Conservation (phyloP, 129 eudicot genomes). For the Gnaphalium uliginosum region DNA sequence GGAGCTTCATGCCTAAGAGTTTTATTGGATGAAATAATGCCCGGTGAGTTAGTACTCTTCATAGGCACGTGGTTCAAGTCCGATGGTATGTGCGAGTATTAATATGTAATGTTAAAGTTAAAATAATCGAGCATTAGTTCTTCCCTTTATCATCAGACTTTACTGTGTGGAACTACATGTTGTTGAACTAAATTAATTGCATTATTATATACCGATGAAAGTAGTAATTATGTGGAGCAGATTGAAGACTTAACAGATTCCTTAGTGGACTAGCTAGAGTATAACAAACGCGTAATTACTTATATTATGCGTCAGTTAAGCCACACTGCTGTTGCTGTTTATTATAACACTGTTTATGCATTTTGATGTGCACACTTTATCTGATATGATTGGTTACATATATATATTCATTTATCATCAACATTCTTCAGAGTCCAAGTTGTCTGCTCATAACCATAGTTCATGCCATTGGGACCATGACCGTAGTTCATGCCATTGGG, state of each 20-base stretch:
- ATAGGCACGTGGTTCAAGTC: no score
- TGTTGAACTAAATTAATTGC: not conserved
- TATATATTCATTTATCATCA: constrained; percentile 34
- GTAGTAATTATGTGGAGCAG: no score
- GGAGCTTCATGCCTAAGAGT: no score
- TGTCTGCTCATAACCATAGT: constrained; percentile 24
- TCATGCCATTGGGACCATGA: constrained; percentile 16
- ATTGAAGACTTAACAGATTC: no score
- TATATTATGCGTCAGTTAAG: not conserved
- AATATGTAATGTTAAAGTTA: no score
- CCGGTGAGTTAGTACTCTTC: no score
- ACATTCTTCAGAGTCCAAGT: constrained; percentile 35
- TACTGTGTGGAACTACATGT: not conserved
- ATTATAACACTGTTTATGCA: constrained; percentile 30
- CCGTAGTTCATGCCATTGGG: constrained; percentile 13
- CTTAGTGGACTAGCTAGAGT: no score
- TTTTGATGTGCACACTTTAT: constrained; percentile 25
- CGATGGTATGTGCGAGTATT: no score
- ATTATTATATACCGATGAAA: not conserved
- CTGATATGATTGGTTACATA: constrained; percentile 14
- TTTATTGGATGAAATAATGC: no score
- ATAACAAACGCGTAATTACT: not conserved
- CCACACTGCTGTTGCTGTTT: constrained; percentile 1
- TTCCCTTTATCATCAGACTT: not conserved
- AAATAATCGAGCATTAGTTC: no score